A percentile compares a stretch with the other conserved stretches of the same genome.
phyloP scores from a whole-genome alignment of 495 filamentous ascomycete genomes.

The Penicillium maclennaniae region DNA sequence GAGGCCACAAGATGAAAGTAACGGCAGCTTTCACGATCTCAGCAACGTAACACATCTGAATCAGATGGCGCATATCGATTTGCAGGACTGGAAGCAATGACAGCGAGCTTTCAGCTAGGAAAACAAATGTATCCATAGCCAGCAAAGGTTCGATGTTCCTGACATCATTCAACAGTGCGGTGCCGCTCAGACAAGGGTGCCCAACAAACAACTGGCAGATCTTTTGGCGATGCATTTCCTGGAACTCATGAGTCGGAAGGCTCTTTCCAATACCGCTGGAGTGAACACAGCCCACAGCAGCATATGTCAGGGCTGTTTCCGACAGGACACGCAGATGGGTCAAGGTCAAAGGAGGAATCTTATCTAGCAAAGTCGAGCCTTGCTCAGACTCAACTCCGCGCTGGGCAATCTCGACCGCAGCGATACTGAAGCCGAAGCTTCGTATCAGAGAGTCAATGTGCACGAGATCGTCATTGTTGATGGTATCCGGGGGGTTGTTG shows the following conservation, averaged over 20 bases:
- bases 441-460: conserved; percentile 66
- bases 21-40: conserved; percentile 77
- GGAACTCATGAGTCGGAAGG: conserved; percentile 61
- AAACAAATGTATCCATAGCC: conserved; percentile 75
- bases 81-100: conserved; percentile 67
- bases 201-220: conserved; percentile 71
- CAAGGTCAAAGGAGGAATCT: conserved; percentile 73
- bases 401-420: conserved; percentile 87
- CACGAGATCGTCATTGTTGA: conserved; percentile 48
- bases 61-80: conserved; percentile 74
- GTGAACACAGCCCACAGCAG: conserved; percentile 68
- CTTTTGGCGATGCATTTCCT: conserved; percentile 65
- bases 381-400: conserved; percentile 76
- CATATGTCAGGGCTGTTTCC: conserved; percentile 83
- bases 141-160: conserved; percentile 65
- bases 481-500: conserved; percentile 35
- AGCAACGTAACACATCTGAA: conserved; percentile 86
- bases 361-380: conserved; percentile 74
- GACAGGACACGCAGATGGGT: conserved; percentile 88
- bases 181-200: conserved; percentile 43
- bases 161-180: conserved; percentile 38
- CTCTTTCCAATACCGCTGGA: conserved; percentile 51
- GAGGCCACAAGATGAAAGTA: conserved; percentile 43
- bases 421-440: conserved; percentile 82
- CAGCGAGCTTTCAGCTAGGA: conserved; percentile 70